These are phyloP conservation scores for Zizania latifolia DNA, from an alignment of 176 grass and related monocot genomes.

Conservation along the genomic window DNA sequence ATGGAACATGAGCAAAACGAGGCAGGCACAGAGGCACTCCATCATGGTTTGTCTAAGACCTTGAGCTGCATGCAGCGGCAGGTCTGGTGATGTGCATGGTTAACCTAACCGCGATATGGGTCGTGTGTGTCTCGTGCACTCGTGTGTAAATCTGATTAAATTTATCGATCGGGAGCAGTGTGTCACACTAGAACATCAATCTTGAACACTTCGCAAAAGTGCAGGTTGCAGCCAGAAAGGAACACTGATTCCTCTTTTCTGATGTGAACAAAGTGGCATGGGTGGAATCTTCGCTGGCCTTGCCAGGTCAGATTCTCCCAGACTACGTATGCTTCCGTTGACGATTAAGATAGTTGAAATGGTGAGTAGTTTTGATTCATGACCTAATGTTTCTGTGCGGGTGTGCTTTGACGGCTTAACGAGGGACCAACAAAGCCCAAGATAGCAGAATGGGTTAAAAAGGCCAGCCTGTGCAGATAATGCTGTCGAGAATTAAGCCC, in stretches of 20 bases:
- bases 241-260: background rate
- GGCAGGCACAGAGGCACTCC: background rate
- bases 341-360: background rate
- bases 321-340: background rate
- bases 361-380: background rate
- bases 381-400: background rate
- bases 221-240: background rate
- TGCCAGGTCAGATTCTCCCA: background rate
- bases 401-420: background rate
- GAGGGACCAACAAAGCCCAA: background rate
- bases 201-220: conserved; percentile 14
- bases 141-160: background rate
- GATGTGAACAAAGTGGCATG: conserved; percentile 18
- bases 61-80: background rate
- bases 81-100: background rate
- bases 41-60: background rate
- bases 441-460: background rate
- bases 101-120: conserved; percentile 22
- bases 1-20: background rate
- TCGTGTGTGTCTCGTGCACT: too few relatives aligned
- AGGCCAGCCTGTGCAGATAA: background rate
- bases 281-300: conserved; percentile 19
- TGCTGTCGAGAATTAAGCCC: too few relatives aligned
- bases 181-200: background rate
- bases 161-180: too few relatives aligned